Evolutionary conservation across 2,329 filamentous ascomycete genomes (phyloP).

Genomic region (Biscogniauxia sp.): DNA sequence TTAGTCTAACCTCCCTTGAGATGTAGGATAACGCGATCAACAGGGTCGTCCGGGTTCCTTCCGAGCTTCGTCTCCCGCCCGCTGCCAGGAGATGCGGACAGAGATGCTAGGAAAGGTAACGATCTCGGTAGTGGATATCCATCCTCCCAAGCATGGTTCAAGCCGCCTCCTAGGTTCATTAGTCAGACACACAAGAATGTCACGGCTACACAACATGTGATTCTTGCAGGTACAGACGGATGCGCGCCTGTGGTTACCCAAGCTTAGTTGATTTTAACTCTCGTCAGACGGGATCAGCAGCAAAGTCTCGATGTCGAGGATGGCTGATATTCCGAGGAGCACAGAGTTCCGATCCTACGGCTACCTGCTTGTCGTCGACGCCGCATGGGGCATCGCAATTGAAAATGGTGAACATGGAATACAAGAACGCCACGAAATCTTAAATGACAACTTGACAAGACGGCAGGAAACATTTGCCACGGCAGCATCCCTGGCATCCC

Average conservation of each 20-base stretch:
- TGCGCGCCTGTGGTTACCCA: constrained; percentile 12
- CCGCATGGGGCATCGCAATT: constrained; percentile 19
- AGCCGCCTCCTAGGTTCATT: background rate
- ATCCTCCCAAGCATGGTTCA: background rate
- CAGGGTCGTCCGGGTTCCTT: background rate
- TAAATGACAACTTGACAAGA: background rate
- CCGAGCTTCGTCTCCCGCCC: background rate
- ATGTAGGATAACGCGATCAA: background rate
- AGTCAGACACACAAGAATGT: constrained; percentile 11
- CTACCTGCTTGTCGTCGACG: constrained; percentile 21
- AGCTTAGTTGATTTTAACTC: constrained; percentile 17
- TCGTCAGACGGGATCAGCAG: constrained; percentile 4
- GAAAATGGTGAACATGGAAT: constrained; percentile 12
- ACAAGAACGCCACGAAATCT: constrained; percentile 4
- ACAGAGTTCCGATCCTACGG: constrained; percentile 7
- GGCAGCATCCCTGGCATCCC: background rate
- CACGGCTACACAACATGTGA: constrained; percentile 19
- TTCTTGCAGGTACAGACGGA: constrained; percentile 18
- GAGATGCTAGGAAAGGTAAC: background rate
- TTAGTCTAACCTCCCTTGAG: background rate
- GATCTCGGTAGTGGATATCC: background rate
- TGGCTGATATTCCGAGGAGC: constrained; percentile 1
- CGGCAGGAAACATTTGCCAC: background rate
- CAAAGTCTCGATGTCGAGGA: background rate
- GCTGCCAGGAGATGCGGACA: background rate